Evolutionary conservation across 148 eudicot genomes (phyloP).

Genomic region (Chenopodium album): DNA sequence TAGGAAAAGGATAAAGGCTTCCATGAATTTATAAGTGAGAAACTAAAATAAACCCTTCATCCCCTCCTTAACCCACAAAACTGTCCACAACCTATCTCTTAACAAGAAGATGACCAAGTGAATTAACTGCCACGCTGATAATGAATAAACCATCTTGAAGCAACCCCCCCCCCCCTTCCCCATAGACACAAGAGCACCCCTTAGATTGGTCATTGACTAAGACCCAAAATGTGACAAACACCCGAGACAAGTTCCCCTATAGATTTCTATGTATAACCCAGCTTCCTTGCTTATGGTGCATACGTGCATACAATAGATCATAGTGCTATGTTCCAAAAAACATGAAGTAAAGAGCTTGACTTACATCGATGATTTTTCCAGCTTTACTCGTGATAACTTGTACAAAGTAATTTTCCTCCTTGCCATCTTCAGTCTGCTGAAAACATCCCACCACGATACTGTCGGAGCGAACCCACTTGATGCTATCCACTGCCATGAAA

Average conservation of each 20-base stretch:
- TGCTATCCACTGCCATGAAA: conserved; percentile 67
- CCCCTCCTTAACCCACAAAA: neutral
- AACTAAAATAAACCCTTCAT: neutral
- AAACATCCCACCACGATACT: conserved; percentile 76
- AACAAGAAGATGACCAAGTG: neutral
- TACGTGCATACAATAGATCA: neutral
- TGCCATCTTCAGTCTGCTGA: conserved; percentile 49
- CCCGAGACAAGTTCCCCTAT: neutral
- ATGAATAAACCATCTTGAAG: neutral
- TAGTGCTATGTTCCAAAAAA: neutral
- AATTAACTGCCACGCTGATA: neutral
- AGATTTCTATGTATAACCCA: neutral
- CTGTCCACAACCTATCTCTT: neutral
- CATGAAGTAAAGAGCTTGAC: conserved; percentile 27
- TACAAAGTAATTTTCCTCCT: conserved; percentile 70
- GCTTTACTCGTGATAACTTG: conserved; percentile 67
- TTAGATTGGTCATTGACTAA: neutral
- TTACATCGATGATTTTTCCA: conserved; percentile 55
- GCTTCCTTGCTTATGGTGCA: neutral
- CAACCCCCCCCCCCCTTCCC: neutral
- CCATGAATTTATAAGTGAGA: neutral
- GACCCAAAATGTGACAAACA: neutral
- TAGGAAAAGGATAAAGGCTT: neutral
- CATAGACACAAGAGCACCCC: neutral
- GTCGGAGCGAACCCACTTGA: conserved; percentile 87